Percentiles rank a stretch among this genome's conserved stretches.
phyloP scores from a whole-genome alignment of 2,329 filamentous ascomycete genomes.

The Ceratocystis harringtonii region DNA sequence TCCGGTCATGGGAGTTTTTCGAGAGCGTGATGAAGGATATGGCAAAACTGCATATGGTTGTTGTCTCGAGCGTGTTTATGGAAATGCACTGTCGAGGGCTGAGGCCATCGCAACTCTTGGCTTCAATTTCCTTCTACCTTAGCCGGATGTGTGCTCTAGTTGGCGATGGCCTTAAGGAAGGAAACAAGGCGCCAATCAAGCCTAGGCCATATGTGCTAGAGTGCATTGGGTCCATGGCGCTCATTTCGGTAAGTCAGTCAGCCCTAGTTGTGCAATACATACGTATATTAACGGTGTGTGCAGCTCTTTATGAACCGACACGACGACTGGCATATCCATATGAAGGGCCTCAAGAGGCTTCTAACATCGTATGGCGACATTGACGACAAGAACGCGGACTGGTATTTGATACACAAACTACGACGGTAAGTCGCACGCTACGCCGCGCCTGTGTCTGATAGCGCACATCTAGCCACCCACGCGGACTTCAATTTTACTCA shows the following conservation, averaged over 20 bases:
- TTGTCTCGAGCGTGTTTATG: slow-evolving; percentile 16
- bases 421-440: slow-evolving; percentile 8
- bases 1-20: slow-evolving; percentile 16
- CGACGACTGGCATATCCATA: slow-evolving; percentile 17
- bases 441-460: no score
- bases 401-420: slow-evolving; percentile 16
- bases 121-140: slow-evolving; percentile 15
- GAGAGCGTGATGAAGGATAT: slow-evolving; percentile 14
- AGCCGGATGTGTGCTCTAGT: slow-evolving; percentile 16
- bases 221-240: slow-evolving; percentile 16
- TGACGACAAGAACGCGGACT: slow-evolving; percentile 10
- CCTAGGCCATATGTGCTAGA: slow-evolving; percentile 15
- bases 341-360: slow-evolving; percentile 15
- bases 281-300: neutral
- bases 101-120: slow-evolving; percentile 12
- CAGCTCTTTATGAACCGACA: slow-evolving; percentile 15
- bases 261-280: neutral
- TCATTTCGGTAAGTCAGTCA: slow-evolving; percentile 13
- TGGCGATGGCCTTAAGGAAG: slow-evolving; percentile 15
- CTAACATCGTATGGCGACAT: slow-evolving; percentile 13
- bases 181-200: slow-evolving; percentile 12
- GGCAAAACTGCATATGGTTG: slow-evolving; percentile 15
- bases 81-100: slow-evolving; percentile 16
- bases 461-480: no score
- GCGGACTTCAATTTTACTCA: no score